These are phyloP conservation scores for Paramecium octaurelia DNA, from an alignment of 73 alveolate genomes.

Conservation along the genomic window DNA sequence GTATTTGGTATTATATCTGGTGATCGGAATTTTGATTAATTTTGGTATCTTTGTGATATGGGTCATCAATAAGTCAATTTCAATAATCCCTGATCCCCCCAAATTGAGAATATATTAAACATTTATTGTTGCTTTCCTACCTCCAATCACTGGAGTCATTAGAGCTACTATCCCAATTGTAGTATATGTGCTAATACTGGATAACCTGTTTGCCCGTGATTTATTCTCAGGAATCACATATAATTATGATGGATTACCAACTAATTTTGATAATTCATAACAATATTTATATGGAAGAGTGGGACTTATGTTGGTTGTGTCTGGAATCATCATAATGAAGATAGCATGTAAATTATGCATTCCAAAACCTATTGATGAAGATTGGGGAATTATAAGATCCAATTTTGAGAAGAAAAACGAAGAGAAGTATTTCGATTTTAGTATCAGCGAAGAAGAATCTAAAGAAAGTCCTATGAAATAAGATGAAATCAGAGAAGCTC, in stretches of 20 bases:
- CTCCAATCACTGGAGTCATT: background rate
- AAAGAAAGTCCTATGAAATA: background rate
- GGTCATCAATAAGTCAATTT: background rate
- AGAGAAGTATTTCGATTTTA: background rate
- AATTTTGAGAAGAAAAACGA: background rate
- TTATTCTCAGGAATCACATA: background rate
- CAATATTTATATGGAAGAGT: background rate
- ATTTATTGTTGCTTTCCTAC: conserved; percentile 6
- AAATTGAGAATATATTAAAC: conserved; percentile 37
- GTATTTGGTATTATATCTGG: background rate
- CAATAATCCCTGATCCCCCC: conserved; percentile 6
- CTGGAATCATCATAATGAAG: background rate
- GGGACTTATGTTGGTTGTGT: background rate
- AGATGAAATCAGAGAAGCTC: conserved; percentile 38
- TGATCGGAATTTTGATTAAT: conserved; percentile 2
- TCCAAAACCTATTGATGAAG: conserved; percentile 34
- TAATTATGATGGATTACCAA: background rate
- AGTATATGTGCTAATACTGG: background rate
- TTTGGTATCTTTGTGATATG: background rate
- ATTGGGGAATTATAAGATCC: background rate
- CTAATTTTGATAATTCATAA: background rate
- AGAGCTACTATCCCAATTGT: conserved; percentile 35
- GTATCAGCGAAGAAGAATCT: background rate
- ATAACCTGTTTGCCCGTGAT: background rate
- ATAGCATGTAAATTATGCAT: conserved; percentile 4